Evolutionary conservation across 2,329 filamentous ascomycete genomes (phyloP), one percentile per base, ranked within the genome.

Genomic region (Colletotrichum sojae): DNA sequence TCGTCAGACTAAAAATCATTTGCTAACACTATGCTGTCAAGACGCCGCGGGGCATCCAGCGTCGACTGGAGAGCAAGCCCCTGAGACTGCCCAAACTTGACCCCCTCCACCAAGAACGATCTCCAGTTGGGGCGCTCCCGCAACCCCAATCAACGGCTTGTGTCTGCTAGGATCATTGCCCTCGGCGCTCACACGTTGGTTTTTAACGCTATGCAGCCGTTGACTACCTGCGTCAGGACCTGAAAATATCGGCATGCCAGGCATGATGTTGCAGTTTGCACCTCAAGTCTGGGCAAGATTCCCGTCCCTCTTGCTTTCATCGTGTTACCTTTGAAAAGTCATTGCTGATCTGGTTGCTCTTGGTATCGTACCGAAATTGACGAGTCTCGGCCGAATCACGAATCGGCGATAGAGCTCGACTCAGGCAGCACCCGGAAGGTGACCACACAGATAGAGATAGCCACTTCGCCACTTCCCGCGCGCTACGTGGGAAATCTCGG

Each of bases 1-100:
- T 69, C n/a, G 36, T 56, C 31, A 39, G 25, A 40, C 56, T 62
- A 39, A 39, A 58, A 70, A 56, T 56, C 43, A 40, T 43, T 61
- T 67, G 67, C 63, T 70, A 63, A 68, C 57, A 54, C 36, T 18
- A n/a, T 40, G 49, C 27, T 55, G 55, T 52, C 54, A 65, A 53
- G 51, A 43, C 45, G 16, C 43, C 61, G 61, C 60, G 55, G 43
- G n/a, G 36, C 55, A 18, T 65, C 36, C 36, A 56, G 20, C 43
- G 31, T 66, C 27, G 49, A 52, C 13, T 49, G 62, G 48, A 52
- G 27, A 58, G 43, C 40, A 40, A 45, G 40, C 62, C 40, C 40
- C 52, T 22, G n/a, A 51, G 25, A 15, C 13, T 48, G 25, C 49
- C 31, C 49, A 45, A 56, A 66, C 66, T 69, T 69, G 66, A 49